Percentiles rank a stretch among this genome's conserved stretches.
phyloP scores from a whole-genome alignment of 2,329 filamentous ascomycete genomes.

The Diaporthe eres region DNA sequence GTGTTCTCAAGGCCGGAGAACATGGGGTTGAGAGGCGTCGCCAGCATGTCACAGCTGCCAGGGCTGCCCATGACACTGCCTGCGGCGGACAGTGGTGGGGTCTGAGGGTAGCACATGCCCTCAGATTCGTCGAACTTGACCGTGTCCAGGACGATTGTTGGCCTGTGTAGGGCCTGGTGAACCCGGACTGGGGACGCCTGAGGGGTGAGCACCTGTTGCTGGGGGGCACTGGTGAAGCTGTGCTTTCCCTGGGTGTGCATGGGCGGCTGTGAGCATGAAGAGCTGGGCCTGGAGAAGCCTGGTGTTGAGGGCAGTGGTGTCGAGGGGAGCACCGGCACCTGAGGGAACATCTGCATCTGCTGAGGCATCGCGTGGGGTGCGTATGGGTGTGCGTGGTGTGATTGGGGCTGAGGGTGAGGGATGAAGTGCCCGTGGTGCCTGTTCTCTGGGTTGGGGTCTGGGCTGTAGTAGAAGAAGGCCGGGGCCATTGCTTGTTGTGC shows the following conservation, averaged over 20 bases:
- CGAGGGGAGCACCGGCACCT: conserved; percentile 71
- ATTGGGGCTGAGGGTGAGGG: conserved; percentile 72
- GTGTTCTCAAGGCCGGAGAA: conserved; percentile 80
- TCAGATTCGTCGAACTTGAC: conserved; percentile 74
- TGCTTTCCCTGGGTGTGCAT: conserved; percentile 55
- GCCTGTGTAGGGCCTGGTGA: conserved; percentile 72
- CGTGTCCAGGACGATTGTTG: conserved; percentile 83
- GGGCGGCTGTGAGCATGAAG: conserved; percentile 74
- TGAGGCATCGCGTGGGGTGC: conserved; percentile 51
- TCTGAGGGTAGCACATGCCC: conserved; percentile 82
- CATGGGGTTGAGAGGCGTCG: conserved; percentile 86
- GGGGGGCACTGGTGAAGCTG: conserved; percentile 70
- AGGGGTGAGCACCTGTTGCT: conserved; percentile 74
- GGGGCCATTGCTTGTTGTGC: conserved; percentile 74
- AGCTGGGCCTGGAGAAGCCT: conserved; percentile 75
- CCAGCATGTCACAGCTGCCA: conserved; percentile 80
- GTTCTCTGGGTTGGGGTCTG: conserved; percentile 79
- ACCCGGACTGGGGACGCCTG: conserved; percentile 81
- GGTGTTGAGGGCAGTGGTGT: conserved; percentile 72
- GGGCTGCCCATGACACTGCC: conserved; percentile 91
- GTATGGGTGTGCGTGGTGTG: conserved; percentile 55
- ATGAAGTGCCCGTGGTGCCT: conserved; percentile 84
- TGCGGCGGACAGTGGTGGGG: conserved; percentile 87
- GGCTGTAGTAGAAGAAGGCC: conserved; percentile 90
- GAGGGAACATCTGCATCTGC: conserved; percentile 67